These are phyloP conservation scores for Calonectria multiphialidica DNA, from an alignment of 2,329 filamentous ascomycete genomes.

Conservation along the genomic window DNA sequence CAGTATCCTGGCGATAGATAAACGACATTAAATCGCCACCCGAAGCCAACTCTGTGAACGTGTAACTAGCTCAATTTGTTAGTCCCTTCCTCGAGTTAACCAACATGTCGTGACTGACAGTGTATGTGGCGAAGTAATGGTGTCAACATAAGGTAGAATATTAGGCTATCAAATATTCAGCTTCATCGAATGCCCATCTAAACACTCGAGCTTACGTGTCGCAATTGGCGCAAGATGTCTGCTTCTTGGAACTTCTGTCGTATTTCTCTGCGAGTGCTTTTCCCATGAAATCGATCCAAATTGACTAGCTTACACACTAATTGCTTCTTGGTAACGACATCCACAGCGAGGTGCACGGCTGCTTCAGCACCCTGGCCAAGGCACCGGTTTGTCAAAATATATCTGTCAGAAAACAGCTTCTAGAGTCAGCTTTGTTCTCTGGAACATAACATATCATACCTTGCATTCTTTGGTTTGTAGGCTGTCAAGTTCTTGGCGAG, in stretches of 20 bases:
- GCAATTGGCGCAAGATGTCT: constrained; percentile 64
- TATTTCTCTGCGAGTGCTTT: constrained; percentile 43
- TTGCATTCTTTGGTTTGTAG: constrained; percentile 49
- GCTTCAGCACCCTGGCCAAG: constrained; percentile 54
- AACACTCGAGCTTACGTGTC: constrained; percentile 58
- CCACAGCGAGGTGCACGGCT: constrained; percentile 54
- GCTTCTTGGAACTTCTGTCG: constrained; percentile 61
- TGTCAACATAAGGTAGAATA: constrained; percentile 64
- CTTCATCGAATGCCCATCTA: neutral
- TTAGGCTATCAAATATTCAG: constrained; percentile 59
- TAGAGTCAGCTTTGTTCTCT: neutral
- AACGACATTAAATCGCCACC: constrained; percentile 67
- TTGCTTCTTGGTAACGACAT: constrained; percentile 66
- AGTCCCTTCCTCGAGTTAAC: neutral
- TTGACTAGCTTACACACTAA: constrained; percentile 77
- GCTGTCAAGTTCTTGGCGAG: constrained; percentile 40
- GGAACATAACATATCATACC: constrained; percentile 34
- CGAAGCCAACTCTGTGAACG: constrained; percentile 68
- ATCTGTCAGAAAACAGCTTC: constrained; percentile 51
- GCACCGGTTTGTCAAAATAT: constrained; percentile 49
- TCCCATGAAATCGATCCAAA: constrained; percentile 51
- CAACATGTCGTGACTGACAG: constrained; percentile 51
- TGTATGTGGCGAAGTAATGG: constrained; percentile 60
- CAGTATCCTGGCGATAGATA: constrained; percentile 48
- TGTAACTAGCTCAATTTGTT: constrained; percentile 54